phyloP scores from a whole-genome alignment of 73 alveolate species.

The Tetrahymena elliotti region DNA sequence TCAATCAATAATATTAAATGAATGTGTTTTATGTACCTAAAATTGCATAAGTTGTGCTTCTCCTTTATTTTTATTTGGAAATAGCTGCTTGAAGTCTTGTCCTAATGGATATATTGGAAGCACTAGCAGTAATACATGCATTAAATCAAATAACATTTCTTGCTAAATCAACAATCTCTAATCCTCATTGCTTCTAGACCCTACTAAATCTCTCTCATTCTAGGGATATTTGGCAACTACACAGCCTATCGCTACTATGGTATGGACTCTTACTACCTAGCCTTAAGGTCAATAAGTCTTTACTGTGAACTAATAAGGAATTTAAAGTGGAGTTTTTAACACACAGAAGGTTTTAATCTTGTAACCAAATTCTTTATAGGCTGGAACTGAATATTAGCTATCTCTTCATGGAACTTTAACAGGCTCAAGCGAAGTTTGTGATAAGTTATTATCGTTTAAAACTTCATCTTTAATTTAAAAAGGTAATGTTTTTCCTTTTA shows the following conservation, averaged over 20 bases:
- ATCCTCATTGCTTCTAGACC: not conserved
- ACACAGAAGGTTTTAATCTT: not conserved
- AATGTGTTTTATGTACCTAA: not conserved
- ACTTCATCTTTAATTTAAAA: not conserved
- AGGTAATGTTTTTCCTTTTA: not conserved
- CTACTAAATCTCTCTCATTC: not conserved
- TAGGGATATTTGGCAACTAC: not conserved
- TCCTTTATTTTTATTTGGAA: not conserved
- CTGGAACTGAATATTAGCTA: not conserved
- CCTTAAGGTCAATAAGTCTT: not conserved
- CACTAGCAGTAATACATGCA: not conserved
- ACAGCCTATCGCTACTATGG: not conserved
- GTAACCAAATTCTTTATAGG: not conserved
- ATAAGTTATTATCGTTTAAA: not conserved
- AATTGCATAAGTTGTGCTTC: not conserved
- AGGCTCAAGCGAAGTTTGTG: not conserved
- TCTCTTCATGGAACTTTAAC: not conserved
- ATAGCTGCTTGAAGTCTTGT: not conserved
- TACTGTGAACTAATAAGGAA: not conserved
- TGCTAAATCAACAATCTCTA: not conserved
- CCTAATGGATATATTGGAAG: not conserved
- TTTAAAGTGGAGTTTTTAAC: not conserved
- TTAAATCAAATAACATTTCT: not conserved
- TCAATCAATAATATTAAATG: not conserved
- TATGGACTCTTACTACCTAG: not conserved